A percentile compares a stretch with the other conserved stretches of the same genome.
These are phyloP conservation scores for Arachis monticola DNA, from an alignment of 331 rosid genomes.

Conservation along the genomic window DNA sequence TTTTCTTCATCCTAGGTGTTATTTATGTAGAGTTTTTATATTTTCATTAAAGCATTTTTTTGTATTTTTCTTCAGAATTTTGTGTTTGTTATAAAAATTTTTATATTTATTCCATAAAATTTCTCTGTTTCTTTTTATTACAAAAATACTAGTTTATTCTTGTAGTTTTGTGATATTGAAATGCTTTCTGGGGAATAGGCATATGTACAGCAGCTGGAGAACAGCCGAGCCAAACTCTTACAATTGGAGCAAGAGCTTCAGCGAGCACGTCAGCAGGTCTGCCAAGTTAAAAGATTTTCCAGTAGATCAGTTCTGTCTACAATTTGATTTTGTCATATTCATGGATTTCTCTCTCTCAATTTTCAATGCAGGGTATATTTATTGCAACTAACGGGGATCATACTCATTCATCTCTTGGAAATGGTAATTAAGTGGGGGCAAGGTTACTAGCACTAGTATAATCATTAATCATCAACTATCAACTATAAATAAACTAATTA, in stretches of 20 bases:
- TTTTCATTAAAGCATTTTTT: too few species aligned
- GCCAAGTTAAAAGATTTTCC: constrained; percentile 2
- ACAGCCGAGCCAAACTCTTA: constrained; percentile 60
- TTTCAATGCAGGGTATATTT: constrained; percentile 52
- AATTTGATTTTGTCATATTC: constrained; percentile 8
- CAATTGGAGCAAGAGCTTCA: constrained; percentile 85
- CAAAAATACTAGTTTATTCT: too few species aligned
- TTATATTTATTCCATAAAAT: too few species aligned
- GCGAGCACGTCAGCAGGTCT: constrained; percentile 76
- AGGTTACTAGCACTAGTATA: too few species aligned
- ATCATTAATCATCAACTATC: too few species aligned
- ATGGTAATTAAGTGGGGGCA: constrained; percentile 47
- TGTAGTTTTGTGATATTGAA: too few species aligned
- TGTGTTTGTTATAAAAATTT: too few species aligned
- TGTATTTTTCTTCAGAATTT: too few species aligned
- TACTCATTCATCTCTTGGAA: constrained; percentile 56
- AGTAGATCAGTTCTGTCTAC: neutral
- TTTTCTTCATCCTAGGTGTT: too few species aligned
- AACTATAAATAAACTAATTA: too few species aligned
- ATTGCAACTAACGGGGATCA: constrained; percentile 59
- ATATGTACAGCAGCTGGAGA: constrained; percentile 81
- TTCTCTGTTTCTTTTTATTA: too few species aligned
- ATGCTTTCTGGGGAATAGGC: constrained; percentile 60
- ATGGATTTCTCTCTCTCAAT: constrained; percentile 27
- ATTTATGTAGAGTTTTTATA: too few species aligned